Evolutionary conservation across 1,139 yeast species (phyloP), one percentile per base, ranked within the genome.

Genomic region (Yamadazyma diospyri): DNA sequence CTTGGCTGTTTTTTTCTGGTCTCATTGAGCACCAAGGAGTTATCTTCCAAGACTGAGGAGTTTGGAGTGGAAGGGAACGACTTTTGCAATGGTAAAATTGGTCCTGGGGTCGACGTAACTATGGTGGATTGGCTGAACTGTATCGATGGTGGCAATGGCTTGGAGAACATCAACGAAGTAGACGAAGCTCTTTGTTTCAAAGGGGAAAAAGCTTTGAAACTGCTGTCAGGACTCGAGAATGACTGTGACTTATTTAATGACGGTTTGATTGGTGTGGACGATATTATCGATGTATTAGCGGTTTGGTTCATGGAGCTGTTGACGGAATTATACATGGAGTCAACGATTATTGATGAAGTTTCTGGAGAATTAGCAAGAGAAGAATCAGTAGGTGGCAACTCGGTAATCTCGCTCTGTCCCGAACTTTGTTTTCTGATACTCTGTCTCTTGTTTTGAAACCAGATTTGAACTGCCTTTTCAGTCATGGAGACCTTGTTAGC

Each of bases 371-470:
- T 35, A 18, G 33, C 28, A 19, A 39, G 20, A 4, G 35, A 25
- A 14, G 14, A 13, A 25, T 30, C 28, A 16, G 67, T 62, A 12
- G 72, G 67, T 20, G 71, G 72, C 41, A 67, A 59, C 38, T 61
- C 72, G 3, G 71, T 64, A 30, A 69, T 53, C 48, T 69, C 76
- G 46, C 55, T 63, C 42, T 69, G 74, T 30, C 49, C 41, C 35
- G 50, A 55, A 37, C 55, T 51, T 42, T 63, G 73, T 47, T 77
- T 80, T 45, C 94, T 77, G 44, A 80, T 61, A 27, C 88, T 75
- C 62, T 92, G 98, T 58, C 98, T 78, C 57, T 80, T 84, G 60
- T 92, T 92, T 61, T 92, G 98, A 61, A 92, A 92, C 98, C 98
- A 92, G 43, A 92, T 87, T 61, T 92, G 97, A 19, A 92, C 95